Evolutionary conservation across 192 early-diverging fungal species (phyloP), one percentile per base, ranked within the genome.

Genomic region (Backusella circina): DNA sequence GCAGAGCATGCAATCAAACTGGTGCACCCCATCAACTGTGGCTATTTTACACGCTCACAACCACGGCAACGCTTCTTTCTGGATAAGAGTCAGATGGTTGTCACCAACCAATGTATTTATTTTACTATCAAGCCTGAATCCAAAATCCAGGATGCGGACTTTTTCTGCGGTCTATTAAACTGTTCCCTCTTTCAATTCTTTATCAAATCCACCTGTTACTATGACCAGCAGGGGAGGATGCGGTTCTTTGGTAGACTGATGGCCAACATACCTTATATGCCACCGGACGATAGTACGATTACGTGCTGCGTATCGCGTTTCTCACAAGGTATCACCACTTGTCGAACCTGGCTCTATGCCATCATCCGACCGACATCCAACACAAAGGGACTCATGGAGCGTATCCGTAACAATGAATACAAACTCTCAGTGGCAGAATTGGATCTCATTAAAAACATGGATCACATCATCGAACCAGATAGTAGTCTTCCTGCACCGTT

Each of bases 71-170:
- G 88, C 0, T 89, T 89, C 54, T 89, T 89, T 54, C 72, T 89
- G 3, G 88, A 89, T 31, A 77, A 50, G 15, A 30, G 76, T 2
- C 71, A 76, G 0, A 71, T 77, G 1, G 83, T 82, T 5, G 86
- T 89, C 2, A 89, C 88, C 3, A 89, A 88, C 54, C 88, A 89
- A 69, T 89, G 88, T 44, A 89, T 89, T 21, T 89, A 89, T 47
- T 86, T 86, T 51, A 86, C 84, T 0, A 73, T 85, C 5, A 79
- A 80, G 10, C 15, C 66, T 1, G 41, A 72, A 12, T 71, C 28
- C 50, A 38, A 64, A 8, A 47, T 61, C 38, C 70, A 71, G 28
- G 73, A 71, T 5, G 35, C 81, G 0, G 26, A 64, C 15, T 89
- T 82, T 66, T 88, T 86, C 64, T 75, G 74, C 41, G 74, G 74